A percentile compares a stretch with the other conserved stretches of the same genome.
These are phyloP conservation scores for Cordyceps cicadae DNA, from an alignment of 2,329 filamentous ascomycete species.

Conservation along the genomic window DNA sequence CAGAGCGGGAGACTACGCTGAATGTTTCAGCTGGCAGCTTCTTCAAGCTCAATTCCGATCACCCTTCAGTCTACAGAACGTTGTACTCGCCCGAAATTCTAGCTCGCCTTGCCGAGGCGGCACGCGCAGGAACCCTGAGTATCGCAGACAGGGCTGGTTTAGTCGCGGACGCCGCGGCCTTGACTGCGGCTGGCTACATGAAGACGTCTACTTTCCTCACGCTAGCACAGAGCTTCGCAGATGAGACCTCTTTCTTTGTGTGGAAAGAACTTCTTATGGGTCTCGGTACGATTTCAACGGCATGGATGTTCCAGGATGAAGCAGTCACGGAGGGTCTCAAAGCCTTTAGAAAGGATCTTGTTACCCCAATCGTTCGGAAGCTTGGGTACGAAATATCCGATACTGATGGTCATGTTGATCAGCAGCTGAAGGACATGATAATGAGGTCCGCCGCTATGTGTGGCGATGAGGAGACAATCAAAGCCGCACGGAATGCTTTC, in stretches of 20 bases:
- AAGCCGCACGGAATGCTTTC: slow-evolving; percentile 84
- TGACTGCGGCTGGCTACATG: slow-evolving; percentile 84
- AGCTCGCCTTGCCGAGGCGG: slow-evolving; percentile 77
- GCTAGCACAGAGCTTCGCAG: slow-evolving; percentile 73
- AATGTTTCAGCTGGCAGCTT: slow-evolving; percentile 74
- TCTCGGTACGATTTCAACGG: slow-evolving; percentile 64
- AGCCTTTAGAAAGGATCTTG: slow-evolving; percentile 70
- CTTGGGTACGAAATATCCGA: slow-evolving; percentile 83
- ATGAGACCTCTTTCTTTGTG: slow-evolving; percentile 82
- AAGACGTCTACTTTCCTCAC: slow-evolving; percentile 88
- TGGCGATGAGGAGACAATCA: slow-evolving; percentile 69
- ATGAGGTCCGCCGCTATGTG: slow-evolving; percentile 75
- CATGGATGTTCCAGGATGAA: slow-evolving; percentile 74
- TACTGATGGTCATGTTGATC: slow-evolving; percentile 76
- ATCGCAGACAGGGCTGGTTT: slow-evolving; percentile 91
- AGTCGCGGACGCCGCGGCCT: slow-evolving; percentile 84
- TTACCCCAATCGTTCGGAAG: slow-evolving; percentile 72
- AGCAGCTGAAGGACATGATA: slow-evolving; percentile 89
- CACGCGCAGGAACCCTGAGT: slow-evolving; percentile 59
- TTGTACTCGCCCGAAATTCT: slow-evolving; percentile 78
- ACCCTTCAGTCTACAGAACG: slow-evolving; percentile 86
- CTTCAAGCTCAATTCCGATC: slow-evolving; percentile 94
- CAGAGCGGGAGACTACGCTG: slow-evolving; percentile 61
- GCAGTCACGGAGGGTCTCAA: slow-evolving; percentile 67
- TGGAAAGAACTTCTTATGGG: slow-evolving; percentile 87